Base-by-base conservation (phyloP, 768 basidiomycete genomes). In the Lentinula guzmanii region DNA sequence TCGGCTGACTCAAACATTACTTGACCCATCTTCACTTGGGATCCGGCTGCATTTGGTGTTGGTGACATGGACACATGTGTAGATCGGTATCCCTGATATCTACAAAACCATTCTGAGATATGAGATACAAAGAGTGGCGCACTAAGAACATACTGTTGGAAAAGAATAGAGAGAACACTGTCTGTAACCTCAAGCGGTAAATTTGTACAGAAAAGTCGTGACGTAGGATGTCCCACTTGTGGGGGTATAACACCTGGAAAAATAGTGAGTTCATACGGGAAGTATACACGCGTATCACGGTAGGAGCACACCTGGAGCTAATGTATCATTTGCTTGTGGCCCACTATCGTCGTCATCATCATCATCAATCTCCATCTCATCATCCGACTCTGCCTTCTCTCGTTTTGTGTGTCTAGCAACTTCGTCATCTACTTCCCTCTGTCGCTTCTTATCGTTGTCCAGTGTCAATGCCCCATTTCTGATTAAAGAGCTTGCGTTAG, bases 281-380 rank as follows among this genome's bases (percentile, higher is more conserved):
- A 16, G 10, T 1, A 56, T 35, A 1, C 1, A 42, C 41, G 33
- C 24, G 8, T 37, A 24, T 13, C 3, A 42, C 13, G 11, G 35
- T 13, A 28, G 4, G 24, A 55, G 41, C 61, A 45, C 42, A 61
- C 61, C 61, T 48, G 53, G 41, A 51, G 55, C 24, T 15, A 31
- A 16, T 24, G 24, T 51, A n/a, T 67, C 71, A 53, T 62, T 73
- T 62, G 72, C 73, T 63, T 74, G 79, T 52, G 76, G 75, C 41
- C 18, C 53, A 21, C 7, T 54, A 18, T 54, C 53, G 3, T 56
- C 53, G 59, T 90, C 87, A 51, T 91, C 89, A 52, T 97, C 93
- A 54, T 95, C 93, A 63, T 95, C 93, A 68, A 94, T 92, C 75
- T 96, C 94, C 89, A 95, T 95, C 76, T 94, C 92, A 59, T 86